phyloP scores from a whole-genome alignment of 495 filamentous ascomycete genomes.

The Letharia lupina region DNA sequence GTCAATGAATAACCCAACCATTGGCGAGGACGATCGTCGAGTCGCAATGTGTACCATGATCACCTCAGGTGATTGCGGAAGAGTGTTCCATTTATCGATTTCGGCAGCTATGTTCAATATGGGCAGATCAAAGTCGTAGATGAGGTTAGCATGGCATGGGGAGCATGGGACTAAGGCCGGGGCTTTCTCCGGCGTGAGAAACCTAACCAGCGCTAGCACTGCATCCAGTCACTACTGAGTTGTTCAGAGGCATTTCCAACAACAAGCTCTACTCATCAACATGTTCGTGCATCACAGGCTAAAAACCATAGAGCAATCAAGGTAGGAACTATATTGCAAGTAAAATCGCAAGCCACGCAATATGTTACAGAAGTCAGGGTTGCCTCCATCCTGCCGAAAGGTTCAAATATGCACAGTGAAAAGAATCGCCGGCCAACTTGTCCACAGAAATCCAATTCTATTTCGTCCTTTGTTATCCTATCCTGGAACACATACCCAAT shows the following conservation, averaged over 20 bases:
- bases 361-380: background rate
- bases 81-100: too few species aligned
- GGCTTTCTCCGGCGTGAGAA: too few species aligned
- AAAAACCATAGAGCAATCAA: background rate
- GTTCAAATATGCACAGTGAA: background rate
- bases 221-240: too few species aligned
- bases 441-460: slow-evolving; percentile 1
- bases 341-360: background rate
- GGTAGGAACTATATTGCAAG: background rate
- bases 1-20: background rate
- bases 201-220: too few species aligned
- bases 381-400: background rate
- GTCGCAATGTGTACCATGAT: background rate
- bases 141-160: too few species aligned
- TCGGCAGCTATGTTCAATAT: too few species aligned
- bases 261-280: too few species aligned
- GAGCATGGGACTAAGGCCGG: too few species aligned
- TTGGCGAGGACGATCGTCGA: background rate
- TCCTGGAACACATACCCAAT: background rate
- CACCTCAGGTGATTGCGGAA: background rate
- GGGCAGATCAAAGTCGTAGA: too few species aligned
- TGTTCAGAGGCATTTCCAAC: too few species aligned
- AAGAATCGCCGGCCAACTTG: background rate
- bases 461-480: background rate
- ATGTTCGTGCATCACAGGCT: background rate